Evolutionary conservation across 2,329 filamentous ascomycete species (phyloP).

Genomic region (Reticulascus tulasneorum): DNA sequence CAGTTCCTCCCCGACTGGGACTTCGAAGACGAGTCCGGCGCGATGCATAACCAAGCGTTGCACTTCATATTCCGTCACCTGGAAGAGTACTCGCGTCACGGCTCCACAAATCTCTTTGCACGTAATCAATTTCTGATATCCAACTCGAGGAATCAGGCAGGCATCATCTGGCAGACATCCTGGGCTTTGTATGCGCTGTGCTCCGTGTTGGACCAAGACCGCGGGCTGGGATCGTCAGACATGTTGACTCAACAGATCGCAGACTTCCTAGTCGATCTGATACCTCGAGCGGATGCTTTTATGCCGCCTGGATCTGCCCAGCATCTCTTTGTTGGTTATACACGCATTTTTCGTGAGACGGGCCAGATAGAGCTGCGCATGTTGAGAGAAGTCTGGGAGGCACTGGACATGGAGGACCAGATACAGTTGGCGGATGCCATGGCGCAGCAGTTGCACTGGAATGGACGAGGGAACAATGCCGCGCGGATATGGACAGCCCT

Average conservation of each 20-base stretch:
- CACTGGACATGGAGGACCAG: slow-evolving; percentile 8
- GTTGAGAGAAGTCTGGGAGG: slow-evolving; percentile 10
- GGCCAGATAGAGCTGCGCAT: slow-evolving; percentile 3
- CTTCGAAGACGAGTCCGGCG: too few relatives aligned
- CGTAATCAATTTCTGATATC: slow-evolving; percentile 7
- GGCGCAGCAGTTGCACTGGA: slow-evolving; percentile 6
- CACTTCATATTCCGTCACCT: slow-evolving; percentile 10
- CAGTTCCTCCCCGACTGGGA: slow-evolving; percentile 9
- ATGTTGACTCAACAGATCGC: slow-evolving; percentile 19
- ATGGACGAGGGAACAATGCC: slow-evolving; percentile 6
- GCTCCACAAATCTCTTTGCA: slow-evolving; percentile 1
- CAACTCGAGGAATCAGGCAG: slow-evolving; percentile 3
- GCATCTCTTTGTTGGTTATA: slow-evolving; percentile 9
- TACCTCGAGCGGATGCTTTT: slow-evolving; percentile 11
- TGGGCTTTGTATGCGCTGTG: slow-evolving; percentile 18
- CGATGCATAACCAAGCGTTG: background rate
- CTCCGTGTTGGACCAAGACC: slow-evolving; percentile 21
- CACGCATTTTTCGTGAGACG: slow-evolving; percentile 11
- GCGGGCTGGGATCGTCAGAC: slow-evolving; percentile 22
- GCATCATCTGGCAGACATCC: slow-evolving; percentile 7
- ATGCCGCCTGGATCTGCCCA: slow-evolving; percentile 5
- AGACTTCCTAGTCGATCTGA: slow-evolving; percentile 19
- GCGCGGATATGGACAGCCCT: slow-evolving; percentile 9
- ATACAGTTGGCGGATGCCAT: slow-evolving; percentile 1
- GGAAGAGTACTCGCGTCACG: slow-evolving; percentile 2